A percentile compares a stretch with the other conserved stretches of the same genome.
These are phyloP conservation scores for Ilyonectria robusta DNA, from an alignment of 2,329 filamentous ascomycete species.

Conservation along the genomic window DNA sequence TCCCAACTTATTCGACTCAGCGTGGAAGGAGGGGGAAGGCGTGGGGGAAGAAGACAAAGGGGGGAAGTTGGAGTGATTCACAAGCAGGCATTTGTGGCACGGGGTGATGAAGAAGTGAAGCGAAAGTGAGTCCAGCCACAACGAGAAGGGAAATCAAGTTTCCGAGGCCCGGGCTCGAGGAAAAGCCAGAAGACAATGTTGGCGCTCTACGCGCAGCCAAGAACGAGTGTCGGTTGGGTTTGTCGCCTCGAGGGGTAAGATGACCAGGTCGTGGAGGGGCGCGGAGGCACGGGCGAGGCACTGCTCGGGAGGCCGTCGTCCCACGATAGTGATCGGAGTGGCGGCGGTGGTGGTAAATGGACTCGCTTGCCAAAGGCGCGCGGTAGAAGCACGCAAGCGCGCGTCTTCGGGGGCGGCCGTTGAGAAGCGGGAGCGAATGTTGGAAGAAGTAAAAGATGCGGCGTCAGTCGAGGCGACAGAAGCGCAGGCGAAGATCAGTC, in stretches of 20 bases:
- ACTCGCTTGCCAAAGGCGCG: constrained; percentile 35
- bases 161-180: constrained; percentile 11
- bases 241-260: constrained; percentile 29
- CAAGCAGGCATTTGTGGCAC: constrained; percentile 33
- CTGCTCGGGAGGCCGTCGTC: constrained; percentile 22
- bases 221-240: constrained; percentile 28
- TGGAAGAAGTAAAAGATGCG: constrained; percentile 38
- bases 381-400: constrained; percentile 38
- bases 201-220: constrained; percentile 28
- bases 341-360: constrained; percentile 10
- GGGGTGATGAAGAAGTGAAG: constrained; percentile 26
- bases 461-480: constrained; percentile 28
- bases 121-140: constrained; percentile 34
- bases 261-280: constrained; percentile 22
- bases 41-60: constrained; percentile 27
- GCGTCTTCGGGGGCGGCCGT: constrained; percentile 32
- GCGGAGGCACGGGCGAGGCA: constrained; percentile 17
- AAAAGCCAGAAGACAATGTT: constrained; percentile 12
- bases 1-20: constrained; percentile 22
- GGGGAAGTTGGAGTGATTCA: constrained; percentile 26
- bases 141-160: constrained; percentile 24
- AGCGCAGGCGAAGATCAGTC: constrained; percentile 28
- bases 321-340: constrained; percentile 21
- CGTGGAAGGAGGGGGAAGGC: constrained; percentile 19
- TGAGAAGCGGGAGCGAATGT: constrained; percentile 37